Evolutionary conservation across 2,329 filamentous ascomycete species (phyloP).

Genomic region (Penicillium sclerotigenum): DNA sequence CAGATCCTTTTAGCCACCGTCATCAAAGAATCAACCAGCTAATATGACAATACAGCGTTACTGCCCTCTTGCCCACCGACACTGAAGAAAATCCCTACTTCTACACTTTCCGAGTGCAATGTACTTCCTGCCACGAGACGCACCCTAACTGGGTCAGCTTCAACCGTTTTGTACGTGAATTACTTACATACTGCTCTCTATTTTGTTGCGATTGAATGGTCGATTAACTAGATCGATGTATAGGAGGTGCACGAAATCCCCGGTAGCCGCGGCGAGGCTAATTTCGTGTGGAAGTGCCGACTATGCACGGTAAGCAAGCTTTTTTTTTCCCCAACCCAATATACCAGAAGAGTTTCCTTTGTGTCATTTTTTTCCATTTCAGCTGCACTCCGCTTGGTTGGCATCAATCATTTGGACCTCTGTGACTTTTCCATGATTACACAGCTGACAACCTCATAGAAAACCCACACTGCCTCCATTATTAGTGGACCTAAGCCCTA

Average conservation of each 20-base stretch:
- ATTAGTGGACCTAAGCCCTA: conserved; percentile 71
- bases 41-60: conserved; percentile 62
- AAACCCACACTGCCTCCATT: conserved; percentile 69
- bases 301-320: conserved; percentile 75
- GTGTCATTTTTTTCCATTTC: background rate
- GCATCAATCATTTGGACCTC: background rate
- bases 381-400: background rate
- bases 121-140: conserved; percentile 90
- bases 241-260: conserved; percentile 89
- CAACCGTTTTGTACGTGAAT: conserved; percentile 73
- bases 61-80: conserved; percentile 81
- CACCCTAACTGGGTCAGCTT: conserved; percentile 84
- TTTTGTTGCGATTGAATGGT: background rate
- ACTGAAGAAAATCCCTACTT: conserved; percentile 79
- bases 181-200: too few species aligned
- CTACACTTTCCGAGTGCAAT: conserved; percentile 98
- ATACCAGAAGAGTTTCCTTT: background rate
- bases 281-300: conserved; percentile 99
- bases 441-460: conserved; percentile 25
- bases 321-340: background rate
- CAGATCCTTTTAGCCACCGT: background rate
- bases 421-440: background rate
- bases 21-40: conserved; percentile 2
- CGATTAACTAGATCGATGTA: background rate
- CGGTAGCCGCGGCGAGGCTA: conserved; percentile 90